Percentiles rank a stretch among this genome's conserved stretches.
Evolutionary conservation across 2,329 filamentous ascomycete species (phyloP).

Genomic region (Diaporthe sp.): DNA sequence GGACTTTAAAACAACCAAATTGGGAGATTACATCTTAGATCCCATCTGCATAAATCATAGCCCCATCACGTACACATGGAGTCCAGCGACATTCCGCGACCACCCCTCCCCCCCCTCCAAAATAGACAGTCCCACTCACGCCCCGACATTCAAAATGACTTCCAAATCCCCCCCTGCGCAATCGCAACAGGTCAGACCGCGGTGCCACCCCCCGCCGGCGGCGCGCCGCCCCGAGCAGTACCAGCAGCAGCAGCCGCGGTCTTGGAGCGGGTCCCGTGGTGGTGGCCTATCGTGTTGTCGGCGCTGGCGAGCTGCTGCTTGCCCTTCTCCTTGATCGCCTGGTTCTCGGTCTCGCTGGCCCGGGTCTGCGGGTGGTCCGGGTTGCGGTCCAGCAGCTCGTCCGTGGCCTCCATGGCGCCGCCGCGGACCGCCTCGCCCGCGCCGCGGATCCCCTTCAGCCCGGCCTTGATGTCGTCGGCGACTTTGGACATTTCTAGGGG

Average conservation of each 20-base stretch:
- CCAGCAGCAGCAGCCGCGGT: not conserved
- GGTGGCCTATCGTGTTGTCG: slow-evolving; percentile 48
- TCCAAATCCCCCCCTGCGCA: not conserved
- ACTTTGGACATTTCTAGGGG: slow-evolving; percentile 48
- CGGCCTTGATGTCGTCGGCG: slow-evolving; percentile 50
- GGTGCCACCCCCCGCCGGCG: not conserved
- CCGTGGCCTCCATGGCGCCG: slow-evolving; percentile 46
- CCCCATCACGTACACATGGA: too few species aligned
- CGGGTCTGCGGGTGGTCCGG: slow-evolving; percentile 46
- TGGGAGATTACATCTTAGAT: too few species aligned
- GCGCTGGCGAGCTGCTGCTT: slow-evolving; percentile 51
- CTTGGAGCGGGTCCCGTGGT: slow-evolving; percentile 41
- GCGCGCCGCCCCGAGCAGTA: not conserved
- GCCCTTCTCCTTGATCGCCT: slow-evolving; percentile 51
- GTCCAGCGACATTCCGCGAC: too few species aligned
- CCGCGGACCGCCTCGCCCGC: slow-evolving; percentile 52
- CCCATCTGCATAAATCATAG: too few species aligned
- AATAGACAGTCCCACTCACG: not conserved
- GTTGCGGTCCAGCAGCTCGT: slow-evolving; percentile 49
- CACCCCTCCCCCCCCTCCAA: too few species aligned
- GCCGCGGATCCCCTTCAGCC: slow-evolving; percentile 50
- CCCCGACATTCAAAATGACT: not conserved
- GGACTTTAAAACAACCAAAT: too few species aligned
- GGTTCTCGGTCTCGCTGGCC: slow-evolving; percentile 47
- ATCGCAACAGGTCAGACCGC: not conserved